Evolutionary conservation across 352 stramenopile species (phyloP), one percentile per base, ranked within the genome.

Genomic region (Globisporangium apiculatum): DNA sequence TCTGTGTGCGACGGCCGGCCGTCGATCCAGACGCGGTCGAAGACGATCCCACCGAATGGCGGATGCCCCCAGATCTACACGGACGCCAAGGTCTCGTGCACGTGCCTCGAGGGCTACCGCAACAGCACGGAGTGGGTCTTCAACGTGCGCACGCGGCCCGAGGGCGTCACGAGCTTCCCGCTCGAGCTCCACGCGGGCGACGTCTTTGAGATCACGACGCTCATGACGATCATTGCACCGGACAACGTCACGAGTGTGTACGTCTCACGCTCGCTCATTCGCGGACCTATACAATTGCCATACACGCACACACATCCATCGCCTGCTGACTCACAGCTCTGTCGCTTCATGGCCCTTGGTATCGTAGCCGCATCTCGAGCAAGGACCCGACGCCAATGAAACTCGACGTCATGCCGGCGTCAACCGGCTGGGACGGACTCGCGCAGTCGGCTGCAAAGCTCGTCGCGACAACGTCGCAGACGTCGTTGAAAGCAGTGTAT

Each of bases 1-100:
- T 62, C 75, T 2, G 74, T 83, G 18, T 87, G 76, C 51, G 65
- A 69, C 50, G 70, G 70, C 41, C 67, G 70, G 48, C 74, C 73
- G 48, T 77, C 69, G 36, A 61, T 87, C 18, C 66, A 84, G 61
- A 83, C 70, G 53, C 73, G 76, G 37, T 76, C 67, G 11, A 63
- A 60, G 35, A 53, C 55, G 7, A 63, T 84, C 40, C 61, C 59
- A 24, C 61, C 76, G 24, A 87, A 87, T 47, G 68, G 68, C 41
- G 73, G 64, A 40, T 87, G 74, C 40, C 72, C 71, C 0, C 53
- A 72, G 7, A 62, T 75, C 31, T 79, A 79, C 58, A 82, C 68
- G 51, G 61, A 67, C 42, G 71, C 52, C 12, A 62, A 68, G n/a
- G 73, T 80, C 24, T 82, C 70, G 48, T 87, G 76, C 61, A 87